Evolutionary conservation across 164 flowering plant species (phyloP).

Genomic region (Dillenia suffruticosa): DNA sequence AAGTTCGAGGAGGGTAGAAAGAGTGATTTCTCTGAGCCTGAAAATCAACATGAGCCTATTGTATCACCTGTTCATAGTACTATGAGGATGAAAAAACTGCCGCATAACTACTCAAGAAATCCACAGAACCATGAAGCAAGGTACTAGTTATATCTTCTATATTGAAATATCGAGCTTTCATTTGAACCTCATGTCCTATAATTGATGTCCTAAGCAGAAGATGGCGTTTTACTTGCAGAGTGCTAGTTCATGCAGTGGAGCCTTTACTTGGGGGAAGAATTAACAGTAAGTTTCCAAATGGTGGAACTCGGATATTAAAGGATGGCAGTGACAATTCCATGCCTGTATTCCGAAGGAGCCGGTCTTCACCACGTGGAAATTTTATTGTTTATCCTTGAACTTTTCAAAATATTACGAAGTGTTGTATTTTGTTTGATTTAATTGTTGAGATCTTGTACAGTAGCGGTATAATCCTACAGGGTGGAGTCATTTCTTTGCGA

Average conservation of each 20-base stretch:
- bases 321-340: conserved; percentile 39
- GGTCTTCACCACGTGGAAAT: conserved; percentile 70
- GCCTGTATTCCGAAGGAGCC: conserved; percentile 53
- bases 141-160: conserved; percentile 15
- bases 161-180: background rate
- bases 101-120: conserved; percentile 36
- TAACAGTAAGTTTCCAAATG: conserved; percentile 36
- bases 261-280: conserved; percentile 25
- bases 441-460: conserved; percentile 15
- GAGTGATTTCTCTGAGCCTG: conserved; percentile 48
- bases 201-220: background rate
- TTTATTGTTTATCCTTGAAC: conserved; percentile 41
- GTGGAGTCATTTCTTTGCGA: too few relatives aligned
- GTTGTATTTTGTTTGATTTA: background rate
- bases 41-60: conserved; percentile 35
- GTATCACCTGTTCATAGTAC: conserved; percentile 23
- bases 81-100: conserved; percentile 32
- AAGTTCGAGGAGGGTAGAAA: conserved; percentile 40
- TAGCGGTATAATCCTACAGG: background rate
- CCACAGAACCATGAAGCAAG: conserved; percentile 57
- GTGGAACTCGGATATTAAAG: conserved; percentile 21
- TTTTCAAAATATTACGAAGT: background rate
- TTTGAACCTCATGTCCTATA: background rate
- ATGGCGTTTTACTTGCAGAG: conserved; percentile 28
- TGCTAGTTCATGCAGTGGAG: conserved; percentile 30